These are phyloP conservation scores for Chlorophyllum brunneum DNA, from an alignment of 768 basidiomycete genomes.

Conservation along the genomic window DNA sequence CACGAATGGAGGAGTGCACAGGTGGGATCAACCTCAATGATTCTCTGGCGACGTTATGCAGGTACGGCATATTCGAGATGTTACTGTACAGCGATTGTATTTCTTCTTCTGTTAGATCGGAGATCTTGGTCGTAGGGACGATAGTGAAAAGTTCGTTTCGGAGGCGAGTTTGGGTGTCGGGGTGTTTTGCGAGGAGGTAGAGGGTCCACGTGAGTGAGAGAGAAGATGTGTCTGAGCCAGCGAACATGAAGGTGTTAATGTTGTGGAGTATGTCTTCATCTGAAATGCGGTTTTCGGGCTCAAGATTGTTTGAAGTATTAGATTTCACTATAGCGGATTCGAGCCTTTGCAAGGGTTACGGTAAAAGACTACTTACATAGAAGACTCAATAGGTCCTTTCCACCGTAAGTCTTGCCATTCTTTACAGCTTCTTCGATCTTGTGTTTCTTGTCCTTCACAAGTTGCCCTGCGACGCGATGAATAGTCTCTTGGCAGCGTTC, in stretches of 20 bases:
- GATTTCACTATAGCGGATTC: conserved; percentile 61
- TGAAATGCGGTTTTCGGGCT: conserved; percentile 68
- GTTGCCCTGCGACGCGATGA: conserved; percentile 61
- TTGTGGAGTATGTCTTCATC: conserved; percentile 86
- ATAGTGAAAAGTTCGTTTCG: conserved; percentile 60
- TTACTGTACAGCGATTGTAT: conserved; percentile 53
- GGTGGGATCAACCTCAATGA: conserved; percentile 76
- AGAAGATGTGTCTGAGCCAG: conserved; percentile 85
- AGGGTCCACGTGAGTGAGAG: conserved; percentile 84
- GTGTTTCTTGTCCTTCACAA: conserved; percentile 77
- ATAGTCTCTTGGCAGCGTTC: conserved; percentile 60
- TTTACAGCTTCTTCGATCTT: conserved; percentile 62
- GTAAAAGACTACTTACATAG: conserved; percentile 47
- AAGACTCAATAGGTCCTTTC: conserved; percentile 74
- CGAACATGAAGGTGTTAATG: conserved; percentile 88
- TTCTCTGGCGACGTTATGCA: conserved; percentile 77
- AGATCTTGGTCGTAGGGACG: conserved; percentile 35
- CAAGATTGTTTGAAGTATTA: conserved; percentile 68
- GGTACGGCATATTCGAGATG: conserved; percentile 60
- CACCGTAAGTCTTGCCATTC: conserved; percentile 46
- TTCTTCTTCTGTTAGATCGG: conserved; percentile 57
- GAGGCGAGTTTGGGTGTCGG: conserved; percentile 63
- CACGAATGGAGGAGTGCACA: conserved; percentile 75
- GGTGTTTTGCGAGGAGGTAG: conserved; percentile 66
- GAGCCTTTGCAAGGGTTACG: background rate